Evolutionary conservation across 805 yeast genomes (phyloP).

Genomic region (Myxozyma sirexii): DNA sequence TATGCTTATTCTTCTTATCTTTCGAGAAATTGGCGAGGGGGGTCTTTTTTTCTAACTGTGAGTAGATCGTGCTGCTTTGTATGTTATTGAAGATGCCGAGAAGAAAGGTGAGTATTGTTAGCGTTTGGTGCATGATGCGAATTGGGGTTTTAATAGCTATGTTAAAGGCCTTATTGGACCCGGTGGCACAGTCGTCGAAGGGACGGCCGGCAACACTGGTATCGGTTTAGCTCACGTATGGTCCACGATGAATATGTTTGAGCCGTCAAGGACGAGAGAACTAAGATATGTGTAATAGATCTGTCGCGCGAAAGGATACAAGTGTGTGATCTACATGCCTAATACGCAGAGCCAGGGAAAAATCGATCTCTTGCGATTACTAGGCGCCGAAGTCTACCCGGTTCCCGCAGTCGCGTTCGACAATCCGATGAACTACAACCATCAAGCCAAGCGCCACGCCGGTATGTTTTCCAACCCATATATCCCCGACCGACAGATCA

Average conservation of each 20-base stretch:
- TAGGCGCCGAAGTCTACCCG: slow-evolving; percentile 86
- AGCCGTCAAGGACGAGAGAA: no score
- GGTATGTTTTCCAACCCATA: background rate
- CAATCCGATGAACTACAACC: slow-evolving; percentile 83
- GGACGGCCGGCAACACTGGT: slow-evolving; percentile 96
- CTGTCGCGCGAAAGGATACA: slow-evolving; percentile 80
- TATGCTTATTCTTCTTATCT: background rate
- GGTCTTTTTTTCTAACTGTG: no score
- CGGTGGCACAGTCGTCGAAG: slow-evolving; percentile 89
- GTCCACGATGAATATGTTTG: background rate
- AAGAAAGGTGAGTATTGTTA: slow-evolving; percentile 47
- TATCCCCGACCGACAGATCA: no score
- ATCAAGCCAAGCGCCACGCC: slow-evolving; percentile 84
- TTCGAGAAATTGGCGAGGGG: no score
- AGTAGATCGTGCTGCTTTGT: slow-evolving; percentile 79
- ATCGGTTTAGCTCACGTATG: slow-evolving; percentile 74
- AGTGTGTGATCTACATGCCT: slow-evolving; percentile 88
- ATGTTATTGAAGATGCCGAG: slow-evolving; percentile 78
- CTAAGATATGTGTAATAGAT: no score
- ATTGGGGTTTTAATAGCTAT: background rate
- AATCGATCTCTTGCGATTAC: slow-evolving; percentile 67
- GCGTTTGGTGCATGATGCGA: background rate
- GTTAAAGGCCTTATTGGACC: slow-evolving; percentile 54
- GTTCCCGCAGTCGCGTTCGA: slow-evolving; percentile 85
- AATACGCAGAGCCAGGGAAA: slow-evolving; percentile 82